Evolutionary conservation across 2,329 filamentous ascomycete species (phyloP), one percentile per base, ranked within the genome.

Genomic region (Calonectria pauciramosa): DNA sequence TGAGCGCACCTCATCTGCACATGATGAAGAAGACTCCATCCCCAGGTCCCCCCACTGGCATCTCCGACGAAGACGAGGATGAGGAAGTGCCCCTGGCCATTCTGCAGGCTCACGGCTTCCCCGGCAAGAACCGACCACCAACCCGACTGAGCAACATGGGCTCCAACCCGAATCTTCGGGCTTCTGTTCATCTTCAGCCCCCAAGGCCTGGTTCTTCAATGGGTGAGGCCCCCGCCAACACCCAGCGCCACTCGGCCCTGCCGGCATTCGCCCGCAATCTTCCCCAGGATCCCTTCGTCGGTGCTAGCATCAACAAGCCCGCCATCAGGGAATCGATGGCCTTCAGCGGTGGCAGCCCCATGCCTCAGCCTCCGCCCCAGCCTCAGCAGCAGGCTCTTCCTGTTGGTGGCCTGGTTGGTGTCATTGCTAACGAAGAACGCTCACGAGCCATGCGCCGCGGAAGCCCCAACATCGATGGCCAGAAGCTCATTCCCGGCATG

Each of bases 1-100:
- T 89, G 80, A 94, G 93, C 82, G 91, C 91, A 5, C 92, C 93
- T 1, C 93, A 92, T 76, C 83, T 94, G 26, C 82, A 82, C 71
- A 82, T 83, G 6, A 80, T 83, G 72, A 85, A 84, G 69, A 84
- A 85, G 63, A 83, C 82, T 9, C 85, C 81, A 23, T 86, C 80
- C 63, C 85, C 82, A 63, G 86, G 81, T 30, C 85, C 84, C 4
- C 85, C 84, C 3, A 87, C 88, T 0, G 89, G 90, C n/a, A 86
- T 82, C 6, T 93, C 92, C 0, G 94, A 95, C 47, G 94, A 96
- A 72, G 96, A 98, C 79, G 96, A 98, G 65, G 96, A 98, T 79
- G 96, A 98, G 72, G 96, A 98, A 80, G 91, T 98, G 16, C 96
- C 96, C 0, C 87, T 98, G 51, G 96, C 93, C 16, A 97, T 98